A percentile compares a stretch with the other conserved stretches of the same genome.
Evolutionary conservation across 176 grass and related monocot genomes (phyloP).

Genomic region (Triticum aestivum): IWGSC_CS_RefSeq_v2.1 NC_057810.1:150242715-150243214

Average conservation of each 20-base stretch:
- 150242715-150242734: neutral
- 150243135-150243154: neutral
- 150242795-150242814: too few species aligned
- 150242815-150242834: neutral
- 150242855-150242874: neutral
- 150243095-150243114: neutral
- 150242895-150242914: neutral
- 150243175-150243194: constrained; percentile 1
- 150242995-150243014: neutral
- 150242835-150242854: neutral
- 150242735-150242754: neutral
- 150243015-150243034: neutral
- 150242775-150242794: neutral
- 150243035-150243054: too few species aligned
- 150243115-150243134: neutral
- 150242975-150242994: neutral
- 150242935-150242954: neutral
- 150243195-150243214: neutral
- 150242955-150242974: neutral
- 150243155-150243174: neutral
- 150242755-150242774: neutral
- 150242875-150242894: neutral
- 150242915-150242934: neutral
- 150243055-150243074: neutral
- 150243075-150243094: constrained; percentile 7